Evolutionary conservation across 805 yeast genomes (phyloP).

Genomic region (Hanseniaspora jakobsenii): DNA sequence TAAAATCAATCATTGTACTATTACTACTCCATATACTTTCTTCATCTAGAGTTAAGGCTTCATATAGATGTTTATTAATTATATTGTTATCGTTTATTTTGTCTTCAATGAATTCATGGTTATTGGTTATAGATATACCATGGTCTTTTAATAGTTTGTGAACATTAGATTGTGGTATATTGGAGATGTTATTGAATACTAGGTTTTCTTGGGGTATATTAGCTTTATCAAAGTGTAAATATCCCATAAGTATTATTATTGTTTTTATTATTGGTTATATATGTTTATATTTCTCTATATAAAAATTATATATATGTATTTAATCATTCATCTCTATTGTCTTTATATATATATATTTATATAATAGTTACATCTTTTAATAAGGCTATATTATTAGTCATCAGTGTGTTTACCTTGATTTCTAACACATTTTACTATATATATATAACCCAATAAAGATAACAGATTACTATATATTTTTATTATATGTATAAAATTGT

Average conservation of each 20-base stretch:
- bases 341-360: too few relatives aligned
- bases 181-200: conserved; percentile 6
- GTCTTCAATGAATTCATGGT: background rate
- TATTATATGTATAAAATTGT: too few relatives aligned
- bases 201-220: conserved; percentile 14
- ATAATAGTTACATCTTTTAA: too few relatives aligned
- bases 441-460: too few relatives aligned
- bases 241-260: too few relatives aligned
- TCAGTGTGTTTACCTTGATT: too few relatives aligned
- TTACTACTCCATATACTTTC: conserved; percentile 1
- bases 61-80: background rate
- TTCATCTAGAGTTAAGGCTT: background rate
- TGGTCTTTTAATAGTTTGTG: conserved; percentile 6
- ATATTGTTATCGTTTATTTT: background rate
- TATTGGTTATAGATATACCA: conserved; percentile 4
- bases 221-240: conserved; percentile 15
- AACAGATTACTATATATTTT: too few relatives aligned
- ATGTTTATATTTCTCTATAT: background rate
- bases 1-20: too few relatives aligned
- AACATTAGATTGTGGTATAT: conserved; percentile 10
- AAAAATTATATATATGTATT: background rate
- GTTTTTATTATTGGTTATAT: too few relatives aligned
- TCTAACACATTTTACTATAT: too few relatives aligned
- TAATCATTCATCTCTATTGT: too few relatives aligned
- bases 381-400: too few relatives aligned